Conservation (phyloP, 2,329 filamentous ascomycete genomes). For the Magnaporthiopsis incrustans region DNA sequence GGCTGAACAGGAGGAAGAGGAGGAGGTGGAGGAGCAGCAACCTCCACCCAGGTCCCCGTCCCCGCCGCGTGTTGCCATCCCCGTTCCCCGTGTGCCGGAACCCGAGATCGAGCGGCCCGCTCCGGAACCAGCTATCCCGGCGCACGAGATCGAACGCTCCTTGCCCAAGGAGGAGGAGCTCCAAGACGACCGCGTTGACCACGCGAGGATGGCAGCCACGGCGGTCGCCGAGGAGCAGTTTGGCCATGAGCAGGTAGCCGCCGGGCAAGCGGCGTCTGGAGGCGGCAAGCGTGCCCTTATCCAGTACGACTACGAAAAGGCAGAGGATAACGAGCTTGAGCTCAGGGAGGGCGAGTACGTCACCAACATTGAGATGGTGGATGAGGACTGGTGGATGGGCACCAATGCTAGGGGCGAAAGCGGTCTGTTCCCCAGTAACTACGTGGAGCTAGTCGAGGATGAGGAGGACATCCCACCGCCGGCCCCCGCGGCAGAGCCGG, state of each 20-base stretch:
- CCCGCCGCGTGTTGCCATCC: constrained; percentile 79
- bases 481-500: constrained; percentile 19
- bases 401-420: constrained; percentile 76
- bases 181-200: constrained; percentile 53
- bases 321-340: constrained; percentile 94
- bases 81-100: constrained; percentile 59
- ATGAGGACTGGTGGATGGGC: constrained; percentile 98
- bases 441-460: constrained; percentile 76
- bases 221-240: constrained; percentile 42
- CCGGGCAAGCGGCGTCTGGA: constrained; percentile 21
- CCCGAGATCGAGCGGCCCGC: constrained; percentile 42
- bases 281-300: constrained; percentile 65
- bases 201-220: constrained; percentile 49
- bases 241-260: constrained; percentile 27
- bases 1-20: constrained; percentile 35
- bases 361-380: constrained; percentile 91
- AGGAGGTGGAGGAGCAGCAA: constrained; percentile 37
- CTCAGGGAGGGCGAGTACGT: constrained; percentile 82
- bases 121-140: constrained; percentile 41
- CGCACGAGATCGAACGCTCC: constrained; percentile 50
- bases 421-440: constrained; percentile 94
- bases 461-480: constrained; percentile 28
- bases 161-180: constrained; percentile 58
- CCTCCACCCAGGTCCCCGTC: constrained; percentile 52
- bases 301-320: constrained; percentile 95